Base-by-base conservation (phyloP, 1,139 yeast genomes). In the Kodamaea alishanica region DNA sequence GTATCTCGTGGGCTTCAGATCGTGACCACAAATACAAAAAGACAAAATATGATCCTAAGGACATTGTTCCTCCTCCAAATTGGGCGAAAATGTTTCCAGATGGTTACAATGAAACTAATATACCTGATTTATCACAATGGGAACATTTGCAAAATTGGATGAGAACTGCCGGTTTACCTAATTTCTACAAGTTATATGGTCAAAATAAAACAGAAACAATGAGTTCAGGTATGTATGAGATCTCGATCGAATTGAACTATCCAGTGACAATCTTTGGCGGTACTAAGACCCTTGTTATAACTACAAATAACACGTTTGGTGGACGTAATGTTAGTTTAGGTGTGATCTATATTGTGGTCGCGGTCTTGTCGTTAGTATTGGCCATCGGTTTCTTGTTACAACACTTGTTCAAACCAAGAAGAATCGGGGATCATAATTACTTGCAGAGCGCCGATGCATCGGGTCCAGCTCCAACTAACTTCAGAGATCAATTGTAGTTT, bases 151-250 rank as follows among this genome's bases (percentile, higher is more conserved):
- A 83, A 60, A 84, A 84, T 54, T 84, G 94, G 94, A 84, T 84
- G 94, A 72, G 89, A 50, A 84, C 92, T 1, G 88, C 92, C 0
- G 90, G 88, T 0, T 67, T 84, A 43, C 84, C 90, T 23, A 68
- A 75, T 8, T 82, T 82, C 55, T 75, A 80, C 65, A 84, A 84
- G 53, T 59, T 84, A 26, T 81, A 84, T 42, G 77, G 83, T 15
- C 70, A 74, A 44, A 82, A 81, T 55, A 69, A 68, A 10, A 65
- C 76, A 4, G 70, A 63, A 6, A 55, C 75, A 1, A 57, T 84
- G 41, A 46, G 60, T 1, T 70, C 77, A 5, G 92, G 92, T 4
- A 72, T 76, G 20, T 84, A 84, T 51, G 70, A 77, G 45, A 57
- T 84, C 12, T 71, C 73, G 37, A 70, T 84, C 37, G 82, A 65